Evolutionary conservation across 495 filamentous ascomycete species (phyloP).

Genomic region (Bombardia bombarda): DNA sequence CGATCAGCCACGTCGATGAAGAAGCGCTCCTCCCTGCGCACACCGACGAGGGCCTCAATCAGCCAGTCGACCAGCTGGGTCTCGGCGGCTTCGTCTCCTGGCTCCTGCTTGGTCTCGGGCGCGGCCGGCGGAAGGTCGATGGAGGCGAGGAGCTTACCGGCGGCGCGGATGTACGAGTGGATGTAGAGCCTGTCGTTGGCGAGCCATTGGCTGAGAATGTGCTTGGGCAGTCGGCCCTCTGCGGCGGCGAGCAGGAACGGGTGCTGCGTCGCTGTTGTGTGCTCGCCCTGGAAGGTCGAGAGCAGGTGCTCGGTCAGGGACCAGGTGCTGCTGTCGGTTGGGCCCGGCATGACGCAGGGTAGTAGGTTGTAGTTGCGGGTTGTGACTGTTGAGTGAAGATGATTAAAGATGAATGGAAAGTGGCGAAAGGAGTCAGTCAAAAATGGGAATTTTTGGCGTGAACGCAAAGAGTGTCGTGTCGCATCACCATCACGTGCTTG

Average conservation of each 20-base stretch:
- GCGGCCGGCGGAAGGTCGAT: conserved; percentile 45
- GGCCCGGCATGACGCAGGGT: no score
- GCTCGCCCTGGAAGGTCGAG: conserved; percentile 27
- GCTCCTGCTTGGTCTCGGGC: conserved; percentile 5
- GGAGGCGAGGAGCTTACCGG: conserved; percentile 56
- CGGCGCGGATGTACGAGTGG: conserved; percentile 60
- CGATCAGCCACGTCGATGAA: conserved; percentile 57
- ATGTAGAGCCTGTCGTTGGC: conserved; percentile 70
- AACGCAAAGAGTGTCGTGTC: no score
- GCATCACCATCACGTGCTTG: no score
- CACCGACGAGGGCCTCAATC: conserved; percentile 54
- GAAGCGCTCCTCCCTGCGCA: conserved; percentile 58
- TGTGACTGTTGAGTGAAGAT: no score
- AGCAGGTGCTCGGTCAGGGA: conserved; percentile 48
- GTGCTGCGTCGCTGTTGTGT: conserved; percentile 52
- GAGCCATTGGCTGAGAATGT: conserved; percentile 57
- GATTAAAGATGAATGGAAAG: no score
- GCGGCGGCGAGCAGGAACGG: conserved; percentile 64
- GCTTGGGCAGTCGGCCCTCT: conserved; percentile 49
- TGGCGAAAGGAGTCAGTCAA: no score
- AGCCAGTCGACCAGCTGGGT: conserved; percentile 51
- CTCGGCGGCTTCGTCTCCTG: conserved; percentile 33
- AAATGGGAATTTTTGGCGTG: no score
- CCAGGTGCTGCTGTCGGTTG: no score
- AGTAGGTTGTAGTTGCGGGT: no score